Evolutionary conservation across 2,329 filamentous ascomycete genomes (phyloP).

Genomic region (Tolypocladium amazonense): DNA sequence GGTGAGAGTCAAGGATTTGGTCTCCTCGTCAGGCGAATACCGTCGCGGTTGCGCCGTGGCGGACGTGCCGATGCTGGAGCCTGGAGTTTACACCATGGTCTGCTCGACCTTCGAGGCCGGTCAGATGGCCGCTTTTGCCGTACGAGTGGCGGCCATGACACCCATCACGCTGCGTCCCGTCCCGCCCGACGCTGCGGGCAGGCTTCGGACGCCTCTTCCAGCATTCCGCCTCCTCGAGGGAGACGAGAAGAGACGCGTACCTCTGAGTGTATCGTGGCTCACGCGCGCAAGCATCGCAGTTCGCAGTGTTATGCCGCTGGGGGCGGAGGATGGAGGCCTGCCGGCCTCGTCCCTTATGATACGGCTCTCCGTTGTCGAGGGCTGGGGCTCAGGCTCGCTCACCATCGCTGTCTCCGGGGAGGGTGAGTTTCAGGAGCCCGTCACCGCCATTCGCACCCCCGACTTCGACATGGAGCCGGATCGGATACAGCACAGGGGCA

Average conservation of each 20-base stretch:
- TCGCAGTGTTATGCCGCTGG: conserved; percentile 17
- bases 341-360: conserved; percentile 43
- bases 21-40: conserved; percentile 82
- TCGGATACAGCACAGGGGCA: conserved; percentile 40
- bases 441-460: conserved; percentile 54
- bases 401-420: conserved; percentile 56
- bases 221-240: conserved; percentile 39
- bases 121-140: conserved; percentile 61
- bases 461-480: conserved; percentile 66
- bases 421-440: conserved; percentile 64
- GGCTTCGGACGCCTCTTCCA: conserved; percentile 50
- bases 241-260: conserved; percentile 27
- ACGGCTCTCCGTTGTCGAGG: conserved; percentile 62
- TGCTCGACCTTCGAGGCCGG: conserved; percentile 83
- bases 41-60: conserved; percentile 67
- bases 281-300: conserved; percentile 38
- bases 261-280: conserved; percentile 34
- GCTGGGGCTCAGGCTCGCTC: conserved; percentile 57
- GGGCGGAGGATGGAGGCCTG: conserved; percentile 9
- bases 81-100: conserved; percentile 76
- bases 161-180: conserved; percentile 49
- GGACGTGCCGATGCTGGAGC: conserved; percentile 47
- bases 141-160: conserved; percentile 59
- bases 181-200: conserved; percentile 64
- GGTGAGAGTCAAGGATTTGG: conserved; percentile 65